These are phyloP conservation scores for Stylonectria norvegica DNA, from an alignment of 2,329 filamentous ascomycete species.

Conservation along the genomic window DNA sequence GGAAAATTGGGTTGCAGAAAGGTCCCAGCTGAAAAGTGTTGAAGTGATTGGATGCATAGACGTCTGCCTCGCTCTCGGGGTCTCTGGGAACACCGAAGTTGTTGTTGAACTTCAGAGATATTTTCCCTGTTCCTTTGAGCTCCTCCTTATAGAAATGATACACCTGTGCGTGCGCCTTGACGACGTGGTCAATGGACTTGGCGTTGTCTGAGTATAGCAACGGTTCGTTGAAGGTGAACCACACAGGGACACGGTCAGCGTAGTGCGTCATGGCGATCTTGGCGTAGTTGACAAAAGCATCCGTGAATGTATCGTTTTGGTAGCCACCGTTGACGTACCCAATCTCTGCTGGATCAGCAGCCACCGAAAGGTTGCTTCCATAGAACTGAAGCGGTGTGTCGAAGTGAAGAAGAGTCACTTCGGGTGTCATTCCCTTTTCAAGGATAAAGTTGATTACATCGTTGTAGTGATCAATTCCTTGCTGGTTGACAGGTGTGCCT, in stretches of 20 bases:
- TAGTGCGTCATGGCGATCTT: conserved; percentile 50
- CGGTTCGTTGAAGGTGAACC: conserved; percentile 54
- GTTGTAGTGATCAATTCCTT: conserved; percentile 51
- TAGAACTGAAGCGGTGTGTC: conserved; percentile 45
- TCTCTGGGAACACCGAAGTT: conserved; percentile 50
- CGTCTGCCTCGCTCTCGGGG: conserved; percentile 36
- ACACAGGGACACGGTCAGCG: conserved; percentile 48
- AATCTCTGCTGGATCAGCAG: conserved; percentile 25
- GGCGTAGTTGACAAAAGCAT: conserved; percentile 52
- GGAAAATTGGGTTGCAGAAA: conserved; percentile 52
- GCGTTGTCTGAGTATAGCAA: conserved; percentile 40
- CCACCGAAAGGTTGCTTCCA: conserved; percentile 29
- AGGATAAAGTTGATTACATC: conserved; percentile 50
- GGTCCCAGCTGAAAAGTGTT: conserved; percentile 46
- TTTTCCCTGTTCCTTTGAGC: conserved; percentile 47
- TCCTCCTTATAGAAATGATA: conserved; percentile 54
- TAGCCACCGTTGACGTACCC: conserved; percentile 42
- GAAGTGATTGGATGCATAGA: conserved; percentile 45
- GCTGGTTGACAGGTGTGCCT: conserved; percentile 49
- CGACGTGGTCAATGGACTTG: conserved; percentile 37
- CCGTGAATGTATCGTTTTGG: conserved; percentile 45
- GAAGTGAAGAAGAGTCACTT: conserved; percentile 48
- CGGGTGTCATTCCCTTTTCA: conserved; percentile 47
- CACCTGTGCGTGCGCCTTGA: conserved; percentile 48
- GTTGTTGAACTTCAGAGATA: conserved; percentile 48